These are phyloP conservation scores for Incumbomyces lentus DNA, from an alignment of 2,329 filamentous ascomycete genomes.

Conservation along the genomic window DNA sequence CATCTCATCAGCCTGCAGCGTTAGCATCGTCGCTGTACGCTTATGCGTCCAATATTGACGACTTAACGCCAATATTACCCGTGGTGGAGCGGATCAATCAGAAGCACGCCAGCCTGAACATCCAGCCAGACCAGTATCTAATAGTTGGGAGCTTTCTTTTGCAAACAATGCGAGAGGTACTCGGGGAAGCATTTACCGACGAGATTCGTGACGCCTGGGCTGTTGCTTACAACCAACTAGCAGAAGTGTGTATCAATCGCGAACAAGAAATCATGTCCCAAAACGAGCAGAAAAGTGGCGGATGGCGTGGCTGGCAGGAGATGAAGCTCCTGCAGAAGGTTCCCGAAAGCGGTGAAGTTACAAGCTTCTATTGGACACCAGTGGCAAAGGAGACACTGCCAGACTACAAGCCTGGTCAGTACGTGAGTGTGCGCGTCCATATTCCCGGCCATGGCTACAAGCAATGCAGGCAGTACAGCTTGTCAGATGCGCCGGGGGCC, in stretches of 20 bases:
- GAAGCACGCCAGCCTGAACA: slow-evolving; percentile 62
- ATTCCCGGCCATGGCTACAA: slow-evolving; percentile 50
- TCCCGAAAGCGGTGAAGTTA: slow-evolving; percentile 57
- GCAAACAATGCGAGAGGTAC: slow-evolving; percentile 54
- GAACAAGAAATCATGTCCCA: slow-evolving; percentile 54
- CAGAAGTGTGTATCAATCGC: slow-evolving; percentile 58
- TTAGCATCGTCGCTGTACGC: slow-evolving; percentile 59
- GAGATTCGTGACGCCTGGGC: slow-evolving; percentile 58
- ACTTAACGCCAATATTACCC: slow-evolving; percentile 49
- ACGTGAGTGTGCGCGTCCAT: slow-evolving; percentile 53
- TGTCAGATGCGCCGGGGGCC: slow-evolving; percentile 49
- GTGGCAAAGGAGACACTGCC: slow-evolving; percentile 53
- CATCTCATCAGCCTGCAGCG: slow-evolving; percentile 57
- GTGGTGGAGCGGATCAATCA: slow-evolving; percentile 60
- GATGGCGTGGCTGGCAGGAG: slow-evolving; percentile 57
- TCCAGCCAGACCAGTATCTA: slow-evolving; percentile 58
- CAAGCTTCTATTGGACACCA: slow-evolving; percentile 59
- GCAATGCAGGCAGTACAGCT: slow-evolving; percentile 63
- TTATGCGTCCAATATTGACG: slow-evolving; percentile 62
- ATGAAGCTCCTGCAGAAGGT: slow-evolving; percentile 58
- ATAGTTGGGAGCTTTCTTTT: slow-evolving; percentile 62
- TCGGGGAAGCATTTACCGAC: slow-evolving; percentile 56
- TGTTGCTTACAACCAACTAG: slow-evolving; percentile 62
- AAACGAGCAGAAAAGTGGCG: slow-evolving; percentile 32
- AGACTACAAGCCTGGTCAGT: slow-evolving; percentile 59